These are phyloP conservation scores for Clonostachys chloroleuca DNA, from an alignment of 2,329 filamentous ascomycete genomes.

Conservation along the genomic window DNA sequence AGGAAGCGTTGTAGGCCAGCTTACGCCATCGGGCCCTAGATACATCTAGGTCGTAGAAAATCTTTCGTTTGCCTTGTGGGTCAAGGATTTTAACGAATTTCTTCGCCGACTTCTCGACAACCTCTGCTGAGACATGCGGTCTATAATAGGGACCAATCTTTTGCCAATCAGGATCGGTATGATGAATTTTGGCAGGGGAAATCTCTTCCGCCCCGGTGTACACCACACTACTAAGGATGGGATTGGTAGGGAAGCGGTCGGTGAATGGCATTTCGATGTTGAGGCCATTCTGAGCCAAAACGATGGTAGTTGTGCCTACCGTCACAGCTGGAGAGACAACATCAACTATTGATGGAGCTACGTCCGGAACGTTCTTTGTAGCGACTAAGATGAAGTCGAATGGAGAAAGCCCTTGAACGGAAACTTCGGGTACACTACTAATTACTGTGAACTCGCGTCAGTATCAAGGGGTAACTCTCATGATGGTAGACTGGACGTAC, in stretches of 20 bases:
- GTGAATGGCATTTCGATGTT: constrained; percentile 55
- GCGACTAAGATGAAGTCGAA: constrained; percentile 53
- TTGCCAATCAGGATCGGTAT: constrained; percentile 45
- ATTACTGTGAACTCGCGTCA: background rate
- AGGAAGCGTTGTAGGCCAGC: constrained; percentile 43
- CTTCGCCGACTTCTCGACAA: constrained; percentile 21
- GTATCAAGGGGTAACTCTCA: background rate
- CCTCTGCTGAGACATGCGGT: constrained; percentile 16
- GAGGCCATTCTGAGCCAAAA: constrained; percentile 59
- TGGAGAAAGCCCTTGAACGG: constrained; percentile 8
- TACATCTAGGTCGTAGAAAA: constrained; percentile 34
- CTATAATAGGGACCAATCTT: constrained; percentile 44
- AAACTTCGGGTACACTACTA: background rate
- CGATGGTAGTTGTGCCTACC: constrained; percentile 42
- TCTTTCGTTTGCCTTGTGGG: constrained; percentile 35
- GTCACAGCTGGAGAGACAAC: constrained; percentile 48
- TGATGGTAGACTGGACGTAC: constrained; percentile 10
- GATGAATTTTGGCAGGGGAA: constrained; percentile 38
- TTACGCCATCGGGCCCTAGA: constrained; percentile 41
- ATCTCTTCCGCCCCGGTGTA: constrained; percentile 47
- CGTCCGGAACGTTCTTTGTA: constrained; percentile 55
- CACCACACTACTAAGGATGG: constrained; percentile 47
- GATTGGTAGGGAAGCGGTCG: constrained; percentile 41
- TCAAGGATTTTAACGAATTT: constrained; percentile 42
- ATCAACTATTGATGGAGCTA: constrained; percentile 39